These are phyloP conservation scores for Cytospora schulzeri DNA, from an alignment of 2,329 filamentous ascomycete species.

Conservation along the genomic window DNA sequence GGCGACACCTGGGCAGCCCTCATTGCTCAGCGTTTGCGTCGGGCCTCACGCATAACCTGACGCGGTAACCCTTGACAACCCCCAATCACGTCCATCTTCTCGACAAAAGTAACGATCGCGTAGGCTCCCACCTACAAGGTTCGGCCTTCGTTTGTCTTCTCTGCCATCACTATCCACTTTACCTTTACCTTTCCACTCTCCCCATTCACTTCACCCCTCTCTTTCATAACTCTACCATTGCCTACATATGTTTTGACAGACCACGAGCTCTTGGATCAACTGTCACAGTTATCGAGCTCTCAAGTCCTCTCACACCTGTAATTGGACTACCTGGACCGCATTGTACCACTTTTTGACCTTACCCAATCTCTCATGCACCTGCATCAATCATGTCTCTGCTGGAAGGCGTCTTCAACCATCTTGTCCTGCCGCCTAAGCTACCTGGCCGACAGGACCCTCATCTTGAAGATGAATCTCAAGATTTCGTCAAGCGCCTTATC, in stretches of 20 bases:
- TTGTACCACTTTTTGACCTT: not conserved
- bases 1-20: not conserved
- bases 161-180: not conserved
- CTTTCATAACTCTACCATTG: not conserved
- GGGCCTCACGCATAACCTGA: not conserved
- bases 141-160: not conserved
- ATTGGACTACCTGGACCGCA: no score
- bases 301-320: no score
- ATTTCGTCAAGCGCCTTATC: slow-evolving; percentile 31
- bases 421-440: slow-evolving; percentile 43
- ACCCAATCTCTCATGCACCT: not conserved
- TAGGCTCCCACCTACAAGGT: not conserved
- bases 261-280: no score
- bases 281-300: no score
- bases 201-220: not conserved
- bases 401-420: slow-evolving; percentile 37
- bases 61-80: not conserved
- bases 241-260: no score
- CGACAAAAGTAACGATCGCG: not conserved
- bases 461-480: slow-evolving; percentile 31
- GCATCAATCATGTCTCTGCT: not conserved
- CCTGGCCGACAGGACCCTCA: slow-evolving; percentile 37
- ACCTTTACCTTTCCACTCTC: not conserved
- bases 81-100: not conserved
- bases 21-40: not conserved